Evolutionary conservation across 2,329 filamentous ascomycete genomes (phyloP), one percentile per base, ranked within the genome.

Genomic region (Colletotrichum orbiculare): DNA sequence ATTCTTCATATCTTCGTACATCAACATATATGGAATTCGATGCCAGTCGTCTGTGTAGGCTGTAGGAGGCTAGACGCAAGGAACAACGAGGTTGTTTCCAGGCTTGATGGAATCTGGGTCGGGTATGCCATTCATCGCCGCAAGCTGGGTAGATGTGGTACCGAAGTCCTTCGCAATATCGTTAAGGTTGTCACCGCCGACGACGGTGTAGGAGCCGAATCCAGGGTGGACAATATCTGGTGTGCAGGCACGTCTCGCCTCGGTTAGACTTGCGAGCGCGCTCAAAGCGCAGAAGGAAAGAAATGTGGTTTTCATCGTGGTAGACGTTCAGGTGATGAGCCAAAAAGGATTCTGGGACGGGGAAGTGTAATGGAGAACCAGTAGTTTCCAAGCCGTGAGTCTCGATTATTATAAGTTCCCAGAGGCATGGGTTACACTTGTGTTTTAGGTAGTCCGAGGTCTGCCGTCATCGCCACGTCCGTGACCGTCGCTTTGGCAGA

Each of bases 91-190:
- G 0, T 38, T 54, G 6, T 2, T 43, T 34, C 39, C 52, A 10
- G 52, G 52, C 52, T 54, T 54, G 25, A 54, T 54, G 2, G 39
- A 42, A 12, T 54, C 52, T 11, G 52, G 52, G 9, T 54, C 43
- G 1, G 52, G 52, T 2, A 54, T 54, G 8, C 38, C 15, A 25
- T 54, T 54, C 12, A 54, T 43, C 1, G 52, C 38, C 4, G 52
- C 52, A 5, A 54, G 52, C 25, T 54, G 52, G 15, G 52, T 54
- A 9, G 52, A 41, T 8, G 39, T 37, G 6, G 52, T 54, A 13
- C 52, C 52, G 35, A 54, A 54, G 25, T 54, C 52, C 6, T 13
- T 17, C 6, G 52, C 52, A 12, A 54, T 54, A 1, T 54, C 52
- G 9, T 54, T 54, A 3, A 54, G 13, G 0, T 54, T 54, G 25